Base-by-base conservation (phyloP, 2,329 filamentous ascomycete genomes). In the Lasiodiplodia sp. region DNA sequence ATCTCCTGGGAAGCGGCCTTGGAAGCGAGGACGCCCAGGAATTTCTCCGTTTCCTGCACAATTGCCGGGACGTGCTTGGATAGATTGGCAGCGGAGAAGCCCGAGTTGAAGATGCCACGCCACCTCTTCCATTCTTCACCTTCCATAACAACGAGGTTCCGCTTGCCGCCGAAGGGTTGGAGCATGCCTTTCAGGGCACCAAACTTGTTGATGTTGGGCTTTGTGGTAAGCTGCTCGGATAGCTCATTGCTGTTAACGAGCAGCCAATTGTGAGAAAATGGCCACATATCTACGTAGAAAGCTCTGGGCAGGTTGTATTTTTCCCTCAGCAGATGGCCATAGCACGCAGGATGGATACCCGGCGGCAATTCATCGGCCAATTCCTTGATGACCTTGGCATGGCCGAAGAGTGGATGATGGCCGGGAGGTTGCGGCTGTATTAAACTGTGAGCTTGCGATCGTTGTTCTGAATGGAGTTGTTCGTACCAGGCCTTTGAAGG, bases 71-170 rank as follows among this genome's bases (percentile, higher is more conserved):
- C 55, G 23, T 75, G 38, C 16, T 69, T 72, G 66, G 71, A 70
- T 2, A 76, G 49, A 66, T 76, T 72, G n/a, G 63, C 66, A 7
- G 68, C 49, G 3, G 68, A 66, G 66, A 76, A 76, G 21, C 70
- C 73, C 3, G 75, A 73, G 25, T 71, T 69, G 64, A 74, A 75
- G 25, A 72, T 71, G n/a, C 52, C 40, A 31, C 71, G 68, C 70
- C 72, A 72, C 2, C 28, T 53, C 65, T 76, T 76, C 73, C 75
- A 75, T 12, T 65, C 65, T 2, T 72, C 28, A 23, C 73, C 74
- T 23, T 75, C 69, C 67, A 72, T 64, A 47, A 62, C 51, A 16
- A 68, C 58, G 16, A 68, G 66, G 14, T 63, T 52, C 3, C 31
- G 31, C 7, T 18, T 23, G 5, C 66, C 66, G 14, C 47, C 56